Conservation (phyloP, 768 basidiomycete genomes). For the Lactarius quietus region DNA sequence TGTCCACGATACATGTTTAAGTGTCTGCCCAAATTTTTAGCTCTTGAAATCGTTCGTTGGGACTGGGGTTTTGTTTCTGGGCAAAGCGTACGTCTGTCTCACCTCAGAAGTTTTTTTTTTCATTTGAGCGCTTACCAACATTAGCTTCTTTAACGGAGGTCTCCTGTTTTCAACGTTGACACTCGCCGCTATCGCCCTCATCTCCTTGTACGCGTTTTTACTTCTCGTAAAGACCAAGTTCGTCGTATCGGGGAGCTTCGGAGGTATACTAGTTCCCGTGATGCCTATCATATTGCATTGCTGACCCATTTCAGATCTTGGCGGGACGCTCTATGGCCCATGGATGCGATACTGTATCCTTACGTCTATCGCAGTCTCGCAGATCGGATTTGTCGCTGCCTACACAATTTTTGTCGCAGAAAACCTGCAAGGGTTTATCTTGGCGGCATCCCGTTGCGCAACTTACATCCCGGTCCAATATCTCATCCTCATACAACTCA, state of each 20-base stretch:
- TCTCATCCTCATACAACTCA: constrained; percentile 78
- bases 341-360: constrained; percentile 93
- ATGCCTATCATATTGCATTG: constrained; percentile 8
- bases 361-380: constrained; percentile 82
- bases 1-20: neutral
- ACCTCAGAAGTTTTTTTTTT: neutral
- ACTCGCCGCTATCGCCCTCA: constrained; percentile 74
- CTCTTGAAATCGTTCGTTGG: constrained; percentile 92
- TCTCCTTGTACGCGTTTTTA: constrained; percentile 92
- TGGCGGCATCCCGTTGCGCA: constrained; percentile 74
- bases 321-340: constrained; percentile 84
- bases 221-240: constrained; percentile 85
- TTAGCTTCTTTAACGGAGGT: constrained; percentile 92
- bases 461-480: constrained; percentile 64
- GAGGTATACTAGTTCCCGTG: constrained; percentile 48
- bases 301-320: constrained; percentile 62
- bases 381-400: constrained; percentile 82
- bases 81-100: constrained; percentile 73
- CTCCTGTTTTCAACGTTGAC: constrained; percentile 81
- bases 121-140: neutral
- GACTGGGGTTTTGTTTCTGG: constrained; percentile 93
- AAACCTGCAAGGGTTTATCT: constrained; percentile 85
- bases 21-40: constrained; percentile 37
- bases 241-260: constrained; percentile 88
- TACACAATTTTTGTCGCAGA: constrained; percentile 97